Evolutionary conservation across 192 early-diverging fungal genomes (phyloP), one percentile per base, ranked within the genome.

Genomic region (Martensiomyces pterosporus): DNA sequence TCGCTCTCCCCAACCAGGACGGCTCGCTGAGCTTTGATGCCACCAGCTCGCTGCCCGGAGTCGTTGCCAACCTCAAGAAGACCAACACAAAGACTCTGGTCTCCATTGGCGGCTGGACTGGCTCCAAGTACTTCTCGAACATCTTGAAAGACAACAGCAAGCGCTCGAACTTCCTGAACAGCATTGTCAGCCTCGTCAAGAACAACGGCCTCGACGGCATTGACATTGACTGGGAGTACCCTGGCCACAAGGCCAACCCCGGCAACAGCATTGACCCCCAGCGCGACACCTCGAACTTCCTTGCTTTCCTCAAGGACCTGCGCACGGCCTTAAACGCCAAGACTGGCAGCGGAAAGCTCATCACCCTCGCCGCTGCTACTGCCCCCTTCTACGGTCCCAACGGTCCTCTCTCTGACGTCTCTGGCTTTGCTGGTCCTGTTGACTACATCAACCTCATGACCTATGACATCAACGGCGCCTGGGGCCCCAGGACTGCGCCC

Each of bases 101-200:
- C 22, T 80, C 84, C 5, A 71, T 85, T 34, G 86, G 86, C 47
- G 86, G 86, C 7, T 88, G 84, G 84, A 81, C 74, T 39, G 82
- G 82, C 27, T 85, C 82, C 12, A 60, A 75, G 43, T 61, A 48
- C 21, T 82, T 85, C 57, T 80, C 79, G 6, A 33, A 63, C 4
- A 79, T 85, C 48, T 57, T 67, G 4, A 64, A 73, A 18, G 47
- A 53, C 21, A 23, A 50, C 16, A 18, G 40, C 23, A 52, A 27
- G 5, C 77, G 74, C 13, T 24, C 45, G 16, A 48, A 38, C 3
- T 48, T 73, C 27, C 47, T 68, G n/a, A 55, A 55, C 24, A 63
- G 26, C 38, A 43, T 79, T 14, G 64, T 76, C 17, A 35, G 59
- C 4, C 47, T 47, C 9, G 57, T 79, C 0, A 40, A 65, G 6